Evolutionary conservation across 2,329 filamentous ascomycete species (phyloP).

Genomic region (Scytalidium lignicola): DNA sequence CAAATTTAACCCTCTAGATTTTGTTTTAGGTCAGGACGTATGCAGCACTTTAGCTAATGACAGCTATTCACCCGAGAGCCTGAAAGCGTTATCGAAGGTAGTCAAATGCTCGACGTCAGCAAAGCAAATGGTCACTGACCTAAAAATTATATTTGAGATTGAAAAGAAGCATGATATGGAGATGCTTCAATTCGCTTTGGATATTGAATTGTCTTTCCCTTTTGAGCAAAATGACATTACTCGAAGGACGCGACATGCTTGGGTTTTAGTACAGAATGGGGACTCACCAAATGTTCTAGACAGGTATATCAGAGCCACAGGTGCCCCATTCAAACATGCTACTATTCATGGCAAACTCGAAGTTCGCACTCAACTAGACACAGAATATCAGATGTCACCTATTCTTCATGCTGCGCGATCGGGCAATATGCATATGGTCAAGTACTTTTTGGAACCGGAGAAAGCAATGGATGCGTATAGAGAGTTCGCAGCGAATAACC

Average conservation of each 20-base stretch:
- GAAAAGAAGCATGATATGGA: neutral
- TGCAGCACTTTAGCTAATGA: neutral
- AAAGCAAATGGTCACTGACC: neutral
- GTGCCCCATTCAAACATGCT: neutral
- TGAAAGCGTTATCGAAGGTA: neutral
- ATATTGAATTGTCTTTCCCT: neutral
- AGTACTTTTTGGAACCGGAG: neutral
- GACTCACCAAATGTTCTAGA: neutral
- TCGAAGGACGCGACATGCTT: neutral
- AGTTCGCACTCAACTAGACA: neutral
- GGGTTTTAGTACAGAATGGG: neutral
- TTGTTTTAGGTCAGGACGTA: neutral
- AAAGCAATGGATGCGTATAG: neutral
- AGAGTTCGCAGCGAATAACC: neutral
- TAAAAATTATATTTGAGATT: neutral
- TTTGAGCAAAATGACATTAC: neutral
- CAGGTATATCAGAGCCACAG: neutral
- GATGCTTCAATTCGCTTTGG: neutral
- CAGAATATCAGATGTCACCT: neutral
- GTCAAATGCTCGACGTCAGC: neutral
- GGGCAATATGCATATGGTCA: neutral
- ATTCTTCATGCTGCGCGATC: neutral
- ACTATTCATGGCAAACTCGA: neutral
- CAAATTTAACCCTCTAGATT: neutral
- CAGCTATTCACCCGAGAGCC: neutral